Percentiles rank a stretch among this genome's conserved stretches.
These are phyloP conservation scores for Pleurotus tuber-regium DNA, from an alignment of 768 basidiomycete species.

Conservation along the genomic window DNA sequence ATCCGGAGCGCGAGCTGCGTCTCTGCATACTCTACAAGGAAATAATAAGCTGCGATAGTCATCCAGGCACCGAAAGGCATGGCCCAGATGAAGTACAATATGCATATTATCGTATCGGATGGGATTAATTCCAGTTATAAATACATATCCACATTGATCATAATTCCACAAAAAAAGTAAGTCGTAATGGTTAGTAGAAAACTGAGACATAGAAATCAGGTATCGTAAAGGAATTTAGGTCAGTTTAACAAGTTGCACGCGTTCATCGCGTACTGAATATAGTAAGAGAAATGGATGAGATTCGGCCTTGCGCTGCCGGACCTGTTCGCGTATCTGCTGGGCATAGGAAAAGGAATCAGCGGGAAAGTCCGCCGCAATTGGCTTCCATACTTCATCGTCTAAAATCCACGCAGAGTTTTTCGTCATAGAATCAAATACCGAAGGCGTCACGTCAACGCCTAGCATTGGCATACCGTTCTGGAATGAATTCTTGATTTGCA, in stretches of 20 bases:
- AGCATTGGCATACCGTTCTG: constrained; percentile 63
- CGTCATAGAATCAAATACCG: constrained; percentile 62
- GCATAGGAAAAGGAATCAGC: constrained; percentile 57
- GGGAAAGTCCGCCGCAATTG: constrained; percentile 53
- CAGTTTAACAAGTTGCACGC: constrained; percentile 57
- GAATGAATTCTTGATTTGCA: constrained; percentile 56
- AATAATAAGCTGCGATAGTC: constrained; percentile 52
- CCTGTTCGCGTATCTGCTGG: constrained; percentile 64
- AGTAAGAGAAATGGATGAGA: constrained; percentile 61
- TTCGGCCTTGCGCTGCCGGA: constrained; percentile 58
- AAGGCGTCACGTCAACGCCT: constrained; percentile 64
- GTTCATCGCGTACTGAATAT: constrained; percentile 68
- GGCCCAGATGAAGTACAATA: constrained; percentile 58
- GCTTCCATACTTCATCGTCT: constrained; percentile 76
- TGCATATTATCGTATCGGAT: constrained; percentile 69
- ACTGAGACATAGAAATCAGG: too few species aligned
- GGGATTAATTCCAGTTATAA: constrained; percentile 35
- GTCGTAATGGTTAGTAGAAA: too few species aligned
- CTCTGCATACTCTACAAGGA: constrained; percentile 56
- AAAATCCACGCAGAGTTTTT: constrained; percentile 60
- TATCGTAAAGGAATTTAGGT: constrained; percentile 6
- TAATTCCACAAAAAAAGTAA: too few species aligned
- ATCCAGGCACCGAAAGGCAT: constrained; percentile 20
- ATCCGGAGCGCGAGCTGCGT: constrained; percentile 13
- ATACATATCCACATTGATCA: too few species aligned